Evolutionary conservation across 2,329 filamentous ascomycete species (phyloP).

Genomic region (Lizonia empirigonia): DNA sequence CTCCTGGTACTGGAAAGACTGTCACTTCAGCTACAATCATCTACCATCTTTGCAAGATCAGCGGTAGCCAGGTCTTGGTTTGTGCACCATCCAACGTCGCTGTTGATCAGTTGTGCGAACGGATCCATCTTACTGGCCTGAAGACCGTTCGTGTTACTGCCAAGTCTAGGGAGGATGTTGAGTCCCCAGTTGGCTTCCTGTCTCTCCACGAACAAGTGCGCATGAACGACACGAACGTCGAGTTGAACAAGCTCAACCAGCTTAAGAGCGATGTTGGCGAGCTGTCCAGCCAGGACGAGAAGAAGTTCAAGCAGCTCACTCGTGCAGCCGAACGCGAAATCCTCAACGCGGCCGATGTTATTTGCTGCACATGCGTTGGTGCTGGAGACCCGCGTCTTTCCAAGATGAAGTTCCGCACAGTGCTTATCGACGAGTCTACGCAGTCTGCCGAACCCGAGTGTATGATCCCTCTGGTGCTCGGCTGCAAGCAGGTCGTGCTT

Average conservation of each 20-base stretch:
- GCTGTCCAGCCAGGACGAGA: slow-evolving; percentile 93
- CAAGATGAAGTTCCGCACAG: slow-evolving; percentile 98
- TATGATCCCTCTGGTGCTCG: slow-evolving; percentile 96
- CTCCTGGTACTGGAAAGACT: slow-evolving; percentile 96
- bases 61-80: slow-evolving; percentile 90
- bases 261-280: slow-evolving; percentile 92
- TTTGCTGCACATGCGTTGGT: slow-evolving; percentile 98
- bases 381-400: slow-evolving; percentile 92
- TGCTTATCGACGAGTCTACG: slow-evolving; percentile 96
- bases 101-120: slow-evolving; percentile 96
- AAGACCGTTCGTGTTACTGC: slow-evolving; percentile 98
- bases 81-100: slow-evolving; percentile 98
- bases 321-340: slow-evolving; percentile 95
- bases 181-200: slow-evolving; percentile 95
- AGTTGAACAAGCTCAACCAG: slow-evolving; percentile 88
- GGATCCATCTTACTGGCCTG: slow-evolving; percentile 89
- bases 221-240: slow-evolving; percentile 94
- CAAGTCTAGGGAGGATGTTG: slow-evolving; percentile 97
- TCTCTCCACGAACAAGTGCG: slow-evolving; percentile 96
- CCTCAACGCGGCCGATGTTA: slow-evolving; percentile 91
- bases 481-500: slow-evolving; percentile 98
- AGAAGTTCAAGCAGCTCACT: slow-evolving; percentile 96
- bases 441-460: slow-evolving; percentile 98
- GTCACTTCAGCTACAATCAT: slow-evolving; percentile 99
- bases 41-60: slow-evolving; percentile 95